Percentiles rank a stretch among this genome's conserved stretches.
Conservation (phyloP, 2,329 filamentous ascomycete genomes). For the Plenodomus tracheiphilus region DNA sequence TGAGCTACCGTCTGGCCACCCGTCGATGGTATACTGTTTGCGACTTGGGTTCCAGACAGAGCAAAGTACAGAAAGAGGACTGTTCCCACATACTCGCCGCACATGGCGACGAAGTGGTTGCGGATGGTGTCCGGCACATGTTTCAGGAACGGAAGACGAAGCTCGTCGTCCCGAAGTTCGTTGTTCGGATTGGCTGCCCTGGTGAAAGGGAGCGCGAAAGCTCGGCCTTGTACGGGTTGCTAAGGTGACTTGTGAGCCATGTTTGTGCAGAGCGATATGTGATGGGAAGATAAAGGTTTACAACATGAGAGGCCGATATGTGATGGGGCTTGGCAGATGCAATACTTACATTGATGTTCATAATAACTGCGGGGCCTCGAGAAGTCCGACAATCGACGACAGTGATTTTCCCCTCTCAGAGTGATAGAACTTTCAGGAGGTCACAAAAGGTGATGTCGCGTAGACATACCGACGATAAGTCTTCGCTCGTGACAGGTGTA, state of each 20-base stretch:
- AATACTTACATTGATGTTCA: background rate
- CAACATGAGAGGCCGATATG: no score
- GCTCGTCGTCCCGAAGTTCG: constrained; percentile 11
- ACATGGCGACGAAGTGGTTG: constrained; percentile 23
- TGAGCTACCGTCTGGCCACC: constrained; percentile 19
- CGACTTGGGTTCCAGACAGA: constrained; percentile 44
- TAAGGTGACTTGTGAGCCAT: no score
- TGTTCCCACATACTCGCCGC: constrained; percentile 46
- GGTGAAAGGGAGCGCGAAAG: constrained; percentile 19
- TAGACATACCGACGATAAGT: no score
- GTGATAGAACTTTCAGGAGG: no score
- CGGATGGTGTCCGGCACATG: constrained; percentile 13
- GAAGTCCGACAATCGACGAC: no score
- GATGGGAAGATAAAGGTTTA: no score
- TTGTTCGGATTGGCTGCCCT: constrained; percentile 13
- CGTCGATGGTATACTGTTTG: constrained; percentile 38
- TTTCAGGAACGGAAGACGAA: constrained; percentile 12
- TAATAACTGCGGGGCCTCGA: background rate
- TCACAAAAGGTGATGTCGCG: no score
- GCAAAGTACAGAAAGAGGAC: constrained; percentile 48
- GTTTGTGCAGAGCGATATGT: no score
- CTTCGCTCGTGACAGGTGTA: no score
- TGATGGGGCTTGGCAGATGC: background rate
- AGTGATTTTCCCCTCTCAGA: no score
- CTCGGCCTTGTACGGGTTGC: constrained; percentile 16